phyloP scores from a whole-genome alignment of 1,284 basidiomycete species.

The Ustilago curta region DNA sequence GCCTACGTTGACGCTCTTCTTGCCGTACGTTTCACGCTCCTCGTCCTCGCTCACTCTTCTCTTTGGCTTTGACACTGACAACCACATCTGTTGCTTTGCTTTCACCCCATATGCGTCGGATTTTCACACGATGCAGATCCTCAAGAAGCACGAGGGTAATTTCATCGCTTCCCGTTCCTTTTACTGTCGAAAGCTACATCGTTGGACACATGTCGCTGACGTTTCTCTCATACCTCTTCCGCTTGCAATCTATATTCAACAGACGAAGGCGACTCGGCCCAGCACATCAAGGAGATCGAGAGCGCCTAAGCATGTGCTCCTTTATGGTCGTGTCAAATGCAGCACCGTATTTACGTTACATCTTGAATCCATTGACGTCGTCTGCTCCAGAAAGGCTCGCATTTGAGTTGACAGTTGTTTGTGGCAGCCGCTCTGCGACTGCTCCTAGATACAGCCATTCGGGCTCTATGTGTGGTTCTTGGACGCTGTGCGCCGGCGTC shows the following conservation, averaged over 20 bases:
- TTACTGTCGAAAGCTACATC: neutral
- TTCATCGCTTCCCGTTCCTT: neutral
- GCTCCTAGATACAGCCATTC: neutral
- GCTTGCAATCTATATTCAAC: neutral
- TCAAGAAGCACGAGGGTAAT: constrained; percentile 61
- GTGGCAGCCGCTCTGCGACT: neutral
- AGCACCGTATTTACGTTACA: too few relatives aligned
- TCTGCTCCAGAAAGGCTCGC: neutral
- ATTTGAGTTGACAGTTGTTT: neutral
- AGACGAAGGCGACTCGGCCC: constrained; percentile 57
- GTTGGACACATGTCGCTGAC: neutral
- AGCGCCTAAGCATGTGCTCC: constrained; percentile 30
- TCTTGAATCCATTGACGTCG: neutral
- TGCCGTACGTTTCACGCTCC: constrained; percentile 33
- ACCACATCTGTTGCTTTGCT: neutral
- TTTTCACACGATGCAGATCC: constrained; percentile 33
- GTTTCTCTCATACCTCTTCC: neutral
- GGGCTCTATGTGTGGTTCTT: neutral
- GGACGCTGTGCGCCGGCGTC: neutral
- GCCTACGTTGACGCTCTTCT: constrained; percentile 62
- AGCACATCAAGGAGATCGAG: constrained; percentile 60
- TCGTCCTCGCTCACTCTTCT: neutral
- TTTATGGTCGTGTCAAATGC: neutral
- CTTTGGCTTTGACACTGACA: neutral
- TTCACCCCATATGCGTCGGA: neutral